Evolutionary conservation across 2,329 filamentous ascomycete species (phyloP).

Genomic region (Parascedosporium putredinis): DNA sequence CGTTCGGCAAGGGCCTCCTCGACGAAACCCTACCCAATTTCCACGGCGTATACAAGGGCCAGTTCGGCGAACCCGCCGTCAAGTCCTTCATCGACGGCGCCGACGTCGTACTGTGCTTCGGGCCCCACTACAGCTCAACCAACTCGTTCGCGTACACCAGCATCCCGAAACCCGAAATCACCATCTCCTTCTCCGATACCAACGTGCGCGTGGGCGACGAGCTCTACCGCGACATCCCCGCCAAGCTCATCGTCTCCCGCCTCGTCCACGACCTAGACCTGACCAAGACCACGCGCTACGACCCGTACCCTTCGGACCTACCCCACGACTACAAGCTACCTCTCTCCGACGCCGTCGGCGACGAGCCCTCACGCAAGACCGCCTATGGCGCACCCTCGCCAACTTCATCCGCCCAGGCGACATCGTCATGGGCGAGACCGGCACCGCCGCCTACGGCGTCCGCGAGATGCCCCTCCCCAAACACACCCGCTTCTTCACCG

Average conservation of each 20-base stretch:
- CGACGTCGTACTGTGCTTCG: constrained; percentile 62
- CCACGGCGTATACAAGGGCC: constrained; percentile 78
- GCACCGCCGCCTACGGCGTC: constrained; percentile 79
- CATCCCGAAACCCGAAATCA: constrained; percentile 22
- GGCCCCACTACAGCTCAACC: constrained; percentile 45
- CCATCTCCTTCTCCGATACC: constrained; percentile 23
- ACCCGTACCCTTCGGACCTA: constrained; percentile 18
- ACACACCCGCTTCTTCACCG: constrained; percentile 68
- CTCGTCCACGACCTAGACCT: constrained; percentile 16
- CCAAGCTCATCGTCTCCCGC: constrained; percentile 13
- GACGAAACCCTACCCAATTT: constrained; percentile 65
- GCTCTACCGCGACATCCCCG: constrained; percentile 19
- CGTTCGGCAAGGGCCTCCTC: constrained; percentile 81
- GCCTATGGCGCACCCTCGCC: constrained; percentile 68
- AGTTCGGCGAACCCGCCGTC: constrained; percentile 56
- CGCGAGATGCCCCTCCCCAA: constrained; percentile 73
- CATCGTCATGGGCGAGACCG: constrained; percentile 76
- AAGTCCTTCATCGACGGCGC: constrained; percentile 54
- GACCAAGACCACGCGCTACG: constrained; percentile 15
- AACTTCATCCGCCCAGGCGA: constrained; percentile 63
- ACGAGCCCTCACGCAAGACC: constrained; percentile 54
- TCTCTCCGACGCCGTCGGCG: not conserved
- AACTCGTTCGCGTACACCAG: constrained; percentile 31
- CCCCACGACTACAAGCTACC: constrained; percentile 15
- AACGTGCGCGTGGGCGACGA: constrained; percentile 21